Evolutionary conservation across 306 rosid genomes (phyloP).

Genomic region (Quercus mongolica): DNA sequence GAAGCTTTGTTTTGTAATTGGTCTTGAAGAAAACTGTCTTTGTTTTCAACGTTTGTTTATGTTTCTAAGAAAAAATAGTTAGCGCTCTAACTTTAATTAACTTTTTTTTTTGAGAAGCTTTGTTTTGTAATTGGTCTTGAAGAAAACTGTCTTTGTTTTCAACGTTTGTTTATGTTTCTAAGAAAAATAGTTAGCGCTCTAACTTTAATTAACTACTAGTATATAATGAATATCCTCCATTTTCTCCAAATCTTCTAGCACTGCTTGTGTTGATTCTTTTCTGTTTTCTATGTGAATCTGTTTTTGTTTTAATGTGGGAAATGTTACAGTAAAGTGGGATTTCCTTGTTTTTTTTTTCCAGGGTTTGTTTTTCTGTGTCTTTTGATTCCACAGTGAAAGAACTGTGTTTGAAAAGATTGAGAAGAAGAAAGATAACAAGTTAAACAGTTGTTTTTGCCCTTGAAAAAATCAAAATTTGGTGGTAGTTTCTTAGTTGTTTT

Average conservation of each 20-base stretch:
- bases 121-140: constrained; percentile 67
- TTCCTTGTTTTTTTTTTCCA: neutral
- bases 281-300: neutral
- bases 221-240: constrained; percentile 29
- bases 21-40: constrained; percentile 29
- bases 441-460: constrained; percentile 13
- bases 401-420: constrained; percentile 21
- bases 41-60: constrained; percentile 19
- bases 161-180: constrained; percentile 18
- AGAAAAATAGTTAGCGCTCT: constrained; percentile 27
- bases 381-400: constrained; percentile 19
- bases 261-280: neutral
- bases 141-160: constrained; percentile 15
- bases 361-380: neutral
- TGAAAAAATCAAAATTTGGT: neutral
- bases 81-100: constrained; percentile 33
- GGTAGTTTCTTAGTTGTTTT: constrained; percentile 20
- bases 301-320: neutral
- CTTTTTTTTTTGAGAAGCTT: constrained; percentile 60
- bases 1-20: constrained; percentile 78
- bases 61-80: constrained; percentile 22
- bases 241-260: neutral
- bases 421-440: constrained; percentile 18
- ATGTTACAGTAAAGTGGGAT: neutral
- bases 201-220: constrained; percentile 28